Evolutionary conservation across 2,329 filamentous ascomycete genomes (phyloP), one percentile per base, ranked within the genome.

Genomic region (Scleromitrula shiraiana): DNA sequence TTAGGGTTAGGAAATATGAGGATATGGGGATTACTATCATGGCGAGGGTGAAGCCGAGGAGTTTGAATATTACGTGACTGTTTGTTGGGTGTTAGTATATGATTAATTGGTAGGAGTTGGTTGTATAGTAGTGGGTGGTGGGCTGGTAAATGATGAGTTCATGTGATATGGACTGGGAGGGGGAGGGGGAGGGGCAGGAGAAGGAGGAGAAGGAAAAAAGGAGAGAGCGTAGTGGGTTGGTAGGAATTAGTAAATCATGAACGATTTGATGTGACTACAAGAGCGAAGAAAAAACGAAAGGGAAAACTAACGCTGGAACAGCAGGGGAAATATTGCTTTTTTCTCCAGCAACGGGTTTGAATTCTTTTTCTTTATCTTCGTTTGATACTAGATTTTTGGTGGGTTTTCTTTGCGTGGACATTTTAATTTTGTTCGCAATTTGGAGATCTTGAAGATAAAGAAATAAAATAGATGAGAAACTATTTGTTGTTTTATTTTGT

Each of bases 1-100:
- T 77, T 23, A 95, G 75, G 0, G 86, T 85, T 38, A 85, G 61
- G 65, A 94, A 98, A 68, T 96, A 98, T 35, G 85, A 88, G 33
- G 87, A 83, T 58, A 98, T 88, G 12, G 93, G 93, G 17, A 86
- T 68, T 14, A 85, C 77, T 51, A 96, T 77, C 91, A 98, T 97
- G 63, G 89, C 90, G 32, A 90, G 72, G 0, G 90, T 95, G 69
- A 96, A 97, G 54, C 78, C 82, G 14, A 97, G 75, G 17, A 98
- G 80, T 70, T 97, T 98, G 62, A 83, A 70, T 55, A 98, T 93
- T 56, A 97, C 89, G 62, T 85, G 75, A 49, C 88, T 88, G n/a
- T 19, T 15, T n/a, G n/a, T 30, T 4, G 2, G 27, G 40, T n/a
- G n/a, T n/a, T n/a, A n/a, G n/a, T n/a, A n/a, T n/a, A n/a, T n/a